Conservation (phyloP, 768 basidiomycete genomes). For the Termitomyces heimii region DNA sequence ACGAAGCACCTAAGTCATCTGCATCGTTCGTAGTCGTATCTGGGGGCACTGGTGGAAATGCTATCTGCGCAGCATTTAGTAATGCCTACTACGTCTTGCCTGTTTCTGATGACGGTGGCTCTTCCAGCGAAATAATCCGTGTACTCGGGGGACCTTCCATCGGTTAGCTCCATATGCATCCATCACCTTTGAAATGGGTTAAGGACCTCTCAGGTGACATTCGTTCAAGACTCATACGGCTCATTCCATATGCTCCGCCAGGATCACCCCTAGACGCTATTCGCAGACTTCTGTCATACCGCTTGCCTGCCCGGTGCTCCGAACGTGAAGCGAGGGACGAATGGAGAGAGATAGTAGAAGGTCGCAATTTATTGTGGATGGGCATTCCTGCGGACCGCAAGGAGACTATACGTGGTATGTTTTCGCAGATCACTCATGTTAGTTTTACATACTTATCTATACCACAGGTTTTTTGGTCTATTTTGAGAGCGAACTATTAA, state of each 20-base stretch:
- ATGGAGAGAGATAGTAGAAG: constrained; percentile 92
- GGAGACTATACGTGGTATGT: constrained; percentile 80
- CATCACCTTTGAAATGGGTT: not conserved
- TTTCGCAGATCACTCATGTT: not conserved
- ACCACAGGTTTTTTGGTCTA: constrained; percentile 81
- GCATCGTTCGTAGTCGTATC: constrained; percentile 72
- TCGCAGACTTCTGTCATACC: constrained; percentile 69
- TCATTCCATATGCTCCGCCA: constrained; percentile 65
- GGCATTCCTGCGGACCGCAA: constrained; percentile 88
- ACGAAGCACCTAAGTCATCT: not conserved
- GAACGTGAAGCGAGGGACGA: constrained; percentile 80
- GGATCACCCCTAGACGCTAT: constrained; percentile 69
- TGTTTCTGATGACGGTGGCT: constrained; percentile 94
- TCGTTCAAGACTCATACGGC: constrained; percentile 80
- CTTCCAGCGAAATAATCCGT: constrained; percentile 90
- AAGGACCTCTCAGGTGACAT: constrained; percentile 59
- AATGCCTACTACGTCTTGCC: constrained; percentile 81
- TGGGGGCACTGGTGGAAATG: constrained; percentile 93
- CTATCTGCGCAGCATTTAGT: constrained; percentile 81
- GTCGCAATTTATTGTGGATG: constrained; percentile 71
- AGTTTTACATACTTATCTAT: not conserved
- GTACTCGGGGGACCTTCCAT: constrained; percentile 86
- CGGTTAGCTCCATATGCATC: constrained; percentile 33
- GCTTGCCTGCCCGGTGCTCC: constrained; percentile 62
- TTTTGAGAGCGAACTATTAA: constrained; percentile 84